Evolutionary conservation across 208 protist genomes (phyloP), one percentile per base, ranked within the genome.

Genomic region (Spongospora subterranea): DNA sequence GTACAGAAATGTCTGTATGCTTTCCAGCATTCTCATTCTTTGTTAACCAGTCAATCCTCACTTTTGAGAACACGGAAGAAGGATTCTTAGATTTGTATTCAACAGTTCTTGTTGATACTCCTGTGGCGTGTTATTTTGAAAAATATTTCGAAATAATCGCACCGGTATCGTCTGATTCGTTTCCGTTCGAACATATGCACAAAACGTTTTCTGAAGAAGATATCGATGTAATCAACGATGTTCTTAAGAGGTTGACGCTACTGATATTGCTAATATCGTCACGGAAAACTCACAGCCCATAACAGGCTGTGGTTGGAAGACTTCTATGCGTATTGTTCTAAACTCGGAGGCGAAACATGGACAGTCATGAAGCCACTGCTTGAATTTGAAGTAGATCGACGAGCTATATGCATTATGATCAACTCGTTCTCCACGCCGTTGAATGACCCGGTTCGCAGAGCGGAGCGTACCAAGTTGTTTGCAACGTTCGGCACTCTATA

Each of bases 311-410:
- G 89, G 38, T 29, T 90, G 82, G 38, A 91, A 91, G 77, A 94
- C 0, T 94, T 94, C 43, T 93, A 93, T 38, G 45, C 50, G 0
- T 95, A 93, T 35, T 65, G 60, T 50, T 13, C 90, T 35, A 45
- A 24, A 0, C 11, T 94, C 0, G 88, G 91, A 40, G 88, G 60
- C 20, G 91, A 94, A 40, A 94, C 94, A 13, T 41, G 54, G 32
- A 40, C 45, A 38, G 0, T 76, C 6, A 93, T 95, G 92, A 66
- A 71, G 0, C 29, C 88, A 39, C 38, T 95, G 0, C 64, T 95
- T 1, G 89, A 95, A 38, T 95, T 95, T 35, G 94, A 95, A 88
- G 94, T 94, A 40, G 94, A 95, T 88, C 35, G 93, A 24, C 0
- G 94, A 45, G 88, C 93, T 0, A 94, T 95, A 45, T 89, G 77